Evolutionary conservation across 2,329 filamentous ascomycete species (phyloP).

Genomic region (Nigrospora osmanthi): DNA sequence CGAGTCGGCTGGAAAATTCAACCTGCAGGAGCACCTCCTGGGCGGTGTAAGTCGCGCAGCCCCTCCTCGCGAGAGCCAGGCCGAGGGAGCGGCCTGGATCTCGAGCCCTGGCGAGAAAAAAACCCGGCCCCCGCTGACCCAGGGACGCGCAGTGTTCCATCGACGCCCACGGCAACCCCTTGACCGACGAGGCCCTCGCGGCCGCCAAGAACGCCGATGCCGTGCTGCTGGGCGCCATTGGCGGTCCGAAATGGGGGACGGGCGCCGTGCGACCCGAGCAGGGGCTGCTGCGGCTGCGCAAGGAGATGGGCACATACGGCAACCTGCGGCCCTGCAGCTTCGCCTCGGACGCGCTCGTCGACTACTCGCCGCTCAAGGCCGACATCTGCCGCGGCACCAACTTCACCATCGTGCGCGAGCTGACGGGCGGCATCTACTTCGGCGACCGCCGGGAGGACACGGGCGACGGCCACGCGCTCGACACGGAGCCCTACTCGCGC

Average conservation of each 20-base stretch:
- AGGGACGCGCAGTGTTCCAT: slow-evolving; percentile 65
- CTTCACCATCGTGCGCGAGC: slow-evolving; percentile 86
- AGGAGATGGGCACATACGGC: slow-evolving; percentile 88
- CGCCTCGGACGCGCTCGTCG: slow-evolving; percentile 76
- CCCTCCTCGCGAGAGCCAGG: not conserved
- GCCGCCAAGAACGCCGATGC: slow-evolving; percentile 83
- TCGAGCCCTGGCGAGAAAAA: not conserved
- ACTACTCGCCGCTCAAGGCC: slow-evolving; percentile 79
- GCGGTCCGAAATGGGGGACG: slow-evolving; percentile 94
- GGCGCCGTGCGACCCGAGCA: slow-evolving; percentile 84
- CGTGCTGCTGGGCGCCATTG: slow-evolving; percentile 86
- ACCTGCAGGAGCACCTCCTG: slow-evolving; percentile 82
- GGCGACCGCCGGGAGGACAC: slow-evolving; percentile 78
- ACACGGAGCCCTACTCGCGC: slow-evolving; percentile 81
- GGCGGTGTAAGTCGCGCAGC: slow-evolving; percentile 52
- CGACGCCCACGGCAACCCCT: slow-evolving; percentile 66
- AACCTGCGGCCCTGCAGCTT: slow-evolving; percentile 97
- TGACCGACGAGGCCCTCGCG: slow-evolving; percentile 75
- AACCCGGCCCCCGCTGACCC: not conserved
- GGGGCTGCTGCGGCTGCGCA: slow-evolving; percentile 83
- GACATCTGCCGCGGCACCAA: slow-evolving; percentile 80
- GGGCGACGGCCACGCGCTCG: slow-evolving; percentile 66
- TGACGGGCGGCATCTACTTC: slow-evolving; percentile 94
- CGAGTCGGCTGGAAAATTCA: slow-evolving; percentile 67
- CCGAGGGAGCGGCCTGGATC: no score